Base-by-base conservation (phyloP, 306 rosid genomes). In the Quercus robur region DNA sequence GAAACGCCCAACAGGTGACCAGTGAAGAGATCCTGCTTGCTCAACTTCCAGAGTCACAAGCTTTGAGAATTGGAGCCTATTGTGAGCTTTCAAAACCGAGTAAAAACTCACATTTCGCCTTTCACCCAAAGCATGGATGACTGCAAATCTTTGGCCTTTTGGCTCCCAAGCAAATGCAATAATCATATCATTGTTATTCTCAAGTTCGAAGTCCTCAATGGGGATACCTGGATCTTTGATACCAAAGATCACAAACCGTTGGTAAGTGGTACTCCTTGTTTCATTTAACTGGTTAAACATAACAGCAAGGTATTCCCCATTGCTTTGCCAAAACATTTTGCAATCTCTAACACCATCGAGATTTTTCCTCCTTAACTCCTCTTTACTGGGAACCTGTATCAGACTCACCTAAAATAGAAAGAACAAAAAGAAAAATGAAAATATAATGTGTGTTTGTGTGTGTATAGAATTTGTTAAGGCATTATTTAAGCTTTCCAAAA, bases 131-230 rank as follows among this genome's bases (percentile, higher is more conserved):
- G 97, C 97, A 69, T 93, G 98, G 80, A 93, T 93, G 74, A 93
- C 86, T 0, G 84, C 94, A 79, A 93, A 93, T 77, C 97, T 85
- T 52, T 91, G 97, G 69, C 98, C 94, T 77, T 93, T 93, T 4
- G 98, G 98, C 87, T 93, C 97, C 98, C 97, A 94, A n/a, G 97
- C 95, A 81, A 94, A 94, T 12, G 97, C 93, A 79, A 94, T 90
- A 49, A 94, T 94, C 88, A 90, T 94, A 71, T 91, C 98, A 80
- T 91, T 94, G 75, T 94, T 94, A 74, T 94, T 94, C 84, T 94
- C 98, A 44, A 91, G 91, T 79, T 94, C 98, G 73, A 94, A 73
- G 57, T 91, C 98, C 79, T 94, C 97, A 12, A 91, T 94, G 1
- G 97, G 98, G 38, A 94, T 94, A 64, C 91, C 97, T 1, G 97